Evolutionary conservation across 2,329 filamentous ascomycete species (phyloP).

Genomic region (Fusarium sp.): DNA sequence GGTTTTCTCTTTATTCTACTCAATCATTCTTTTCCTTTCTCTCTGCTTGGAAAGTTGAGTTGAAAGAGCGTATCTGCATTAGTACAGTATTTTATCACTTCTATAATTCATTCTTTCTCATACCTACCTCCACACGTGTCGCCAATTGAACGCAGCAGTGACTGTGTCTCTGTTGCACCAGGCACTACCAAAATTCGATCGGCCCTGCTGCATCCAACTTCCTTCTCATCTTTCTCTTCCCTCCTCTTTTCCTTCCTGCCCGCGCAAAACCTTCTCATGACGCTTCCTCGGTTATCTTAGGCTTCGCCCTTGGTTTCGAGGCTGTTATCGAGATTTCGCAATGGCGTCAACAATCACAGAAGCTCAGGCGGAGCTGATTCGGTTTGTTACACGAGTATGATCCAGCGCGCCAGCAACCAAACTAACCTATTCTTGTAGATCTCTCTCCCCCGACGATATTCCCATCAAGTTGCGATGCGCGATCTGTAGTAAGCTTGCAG

Average conservation of each 20-base stretch:
- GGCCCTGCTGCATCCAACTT: constrained; percentile 22
- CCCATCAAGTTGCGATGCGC: constrained; percentile 97
- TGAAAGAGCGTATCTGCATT: neutral
- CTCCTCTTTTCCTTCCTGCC: constrained; percentile 8
- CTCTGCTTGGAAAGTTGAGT: constrained; percentile 2
- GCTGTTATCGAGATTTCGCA: constrained; percentile 32
- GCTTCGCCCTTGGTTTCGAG: constrained; percentile 35
- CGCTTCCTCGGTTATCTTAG: constrained; percentile 39
- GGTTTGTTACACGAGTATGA: constrained; percentile 50
- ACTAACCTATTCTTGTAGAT: constrained; percentile 62
- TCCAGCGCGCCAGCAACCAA: constrained; percentile 7
- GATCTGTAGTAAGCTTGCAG: constrained; percentile 88
- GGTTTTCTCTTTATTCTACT: constrained; percentile 18
- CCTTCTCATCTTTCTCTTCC: constrained; percentile 5
- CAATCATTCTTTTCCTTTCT: constrained; percentile 14
- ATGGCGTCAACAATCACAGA: constrained; percentile 57
- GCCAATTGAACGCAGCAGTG: constrained; percentile 21
- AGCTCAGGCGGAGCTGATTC: constrained; percentile 69
- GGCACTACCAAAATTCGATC: constrained; percentile 22
- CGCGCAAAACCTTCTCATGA: constrained; percentile 39
- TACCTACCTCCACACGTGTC: constrained; percentile 2
- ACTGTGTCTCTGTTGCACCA: constrained; percentile 24
- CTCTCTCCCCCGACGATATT: constrained; percentile 83
- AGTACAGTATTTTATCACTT: neutral
- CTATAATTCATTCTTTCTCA: neutral